Evolutionary conservation across 176 grass and related monocot genomes (phyloP).

Genomic region (Raddia guianensis): DNA sequence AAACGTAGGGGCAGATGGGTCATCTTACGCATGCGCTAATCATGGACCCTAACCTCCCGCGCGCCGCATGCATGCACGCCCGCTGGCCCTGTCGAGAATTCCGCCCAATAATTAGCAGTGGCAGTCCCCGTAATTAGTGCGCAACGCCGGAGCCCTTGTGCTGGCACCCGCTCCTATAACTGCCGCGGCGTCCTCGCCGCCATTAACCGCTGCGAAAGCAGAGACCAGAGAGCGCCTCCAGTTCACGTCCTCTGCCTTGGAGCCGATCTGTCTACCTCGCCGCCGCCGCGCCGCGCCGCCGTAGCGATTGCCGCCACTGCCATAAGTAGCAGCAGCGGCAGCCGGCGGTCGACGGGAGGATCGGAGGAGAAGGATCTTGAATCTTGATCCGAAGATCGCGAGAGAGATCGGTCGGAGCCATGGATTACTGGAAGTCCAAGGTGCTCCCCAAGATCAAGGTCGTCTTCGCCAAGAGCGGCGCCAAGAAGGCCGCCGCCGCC

Average conservation of each 20-base stretch:
- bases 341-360: too few relatives aligned
- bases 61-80: not conserved
- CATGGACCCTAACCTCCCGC: constrained; percentile 1
- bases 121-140: constrained; percentile 38
- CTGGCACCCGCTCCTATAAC: constrained; percentile 30
- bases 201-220: constrained; percentile 27
- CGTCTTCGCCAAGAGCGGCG: constrained; percentile 46
- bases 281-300: too few relatives aligned
- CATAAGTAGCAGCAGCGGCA: not conserved
- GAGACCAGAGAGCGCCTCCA: constrained; percentile 4
- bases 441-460: constrained; percentile 61
- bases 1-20: not conserved
- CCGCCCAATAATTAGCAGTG: constrained; percentile 38
- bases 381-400: too few relatives aligned
- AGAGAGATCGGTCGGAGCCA: not conserved
- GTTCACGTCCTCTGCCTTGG: constrained; percentile 24
- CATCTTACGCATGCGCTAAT: not conserved
- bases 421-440: constrained; percentile 67
- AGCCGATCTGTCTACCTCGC: not conserved
- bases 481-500: constrained; percentile 61
- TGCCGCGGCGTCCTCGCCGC: not conserved
- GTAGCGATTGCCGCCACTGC: too few relatives aligned
- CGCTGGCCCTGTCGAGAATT: constrained; percentile 27
- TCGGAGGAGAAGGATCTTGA: not conserved
- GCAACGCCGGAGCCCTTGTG: not conserved